Base-by-base conservation (phyloP, 1,284 basidiomycete genomes). In the Cutaneotrichosporon daszewskae region DNA sequence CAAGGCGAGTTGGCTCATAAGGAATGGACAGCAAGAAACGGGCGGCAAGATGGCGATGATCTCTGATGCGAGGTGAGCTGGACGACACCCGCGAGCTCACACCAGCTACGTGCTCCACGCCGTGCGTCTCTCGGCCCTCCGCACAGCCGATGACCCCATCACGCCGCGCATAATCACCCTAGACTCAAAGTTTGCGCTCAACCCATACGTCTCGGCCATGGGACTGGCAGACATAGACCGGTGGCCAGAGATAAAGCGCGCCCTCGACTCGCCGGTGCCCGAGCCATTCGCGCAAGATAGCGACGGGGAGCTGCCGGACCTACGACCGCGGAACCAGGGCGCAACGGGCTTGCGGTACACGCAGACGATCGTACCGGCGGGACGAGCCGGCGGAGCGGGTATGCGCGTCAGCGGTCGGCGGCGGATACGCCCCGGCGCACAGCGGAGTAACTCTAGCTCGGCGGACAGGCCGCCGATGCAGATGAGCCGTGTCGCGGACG, bases 111-210 rank as follows among this genome's bases (percentile, higher is more conserved):
- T 91, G 33, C 84, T 92, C 7, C 90, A 94, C 62, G 80, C 78
- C 54, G 76, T 94, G 11, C 83, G 89, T 4, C 74, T 95, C 23
- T 82, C 84, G 16, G 89, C 92, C 60, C 76, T 95, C n/a, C 83
- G 88, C 47, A 81, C 84, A 55, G 81, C 88, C 29, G 84, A 88
- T 49, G 90, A 91, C 65, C 82, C 83, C 1, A 84, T 87, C 60
- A 87, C 85, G 7, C 75, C 80, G 5, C 79, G 85, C 28, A 77
- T 92, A 59, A 83, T 94, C 57, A 80, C 85, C 2, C 76, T 94
- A 39, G 81, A 60, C 46, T 53, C 54, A 3, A 20, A 47, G 2
- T 85, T 86, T 68, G 73, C 77, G 12, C 72, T 79, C 9, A 91
- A 91, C 59, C 82, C 86, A 1, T 89, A 92, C 68, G 80, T 92